Base-by-base conservation (phyloP, 768 basidiomycete genomes). In the Hygrocybe punicea region DNA sequence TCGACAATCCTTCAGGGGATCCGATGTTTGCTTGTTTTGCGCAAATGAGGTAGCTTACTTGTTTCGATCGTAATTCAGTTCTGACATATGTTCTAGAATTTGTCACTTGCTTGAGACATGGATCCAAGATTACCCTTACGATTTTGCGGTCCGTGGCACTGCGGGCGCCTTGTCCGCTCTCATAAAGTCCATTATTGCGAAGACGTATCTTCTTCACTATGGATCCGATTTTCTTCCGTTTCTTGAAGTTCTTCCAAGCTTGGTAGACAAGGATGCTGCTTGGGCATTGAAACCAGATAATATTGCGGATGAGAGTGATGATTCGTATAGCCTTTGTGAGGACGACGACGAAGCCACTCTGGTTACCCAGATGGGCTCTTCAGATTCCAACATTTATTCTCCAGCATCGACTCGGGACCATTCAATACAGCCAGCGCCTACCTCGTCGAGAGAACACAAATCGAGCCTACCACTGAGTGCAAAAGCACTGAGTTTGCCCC, bases 1-100 rank as follows among this genome's bases (percentile, higher is more conserved):
- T 93, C 13, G 86, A 88, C 64, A 81, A 81, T 53, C 82, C 86
- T 16, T 79, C 81, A 11, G 83, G 84, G 6, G 90, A 93, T 73
- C 87, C 87, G 1, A 86, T 92, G 83, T 88, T 93, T 71, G 89
- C 89, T 7, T 88, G 85, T 63, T 93, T 86, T 70, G 90, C 89
- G 6, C 91, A 93, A 68, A 91, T 93, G 89, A 84, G 86, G 91
- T 90, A 63, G 24, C 69, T 55, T 21, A 19, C 42, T 44, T 63
- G 59, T 53, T 55, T 56, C 47, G 21, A 58, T 35, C 7, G 33
- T 47, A 37, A 51, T 42, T 59, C 29, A 47, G 17, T 50, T 50
- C 49, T 50, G 47, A 52, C 46, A 40, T 25, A 50, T 40, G 16
- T 57, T 10, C 60, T 17, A 93, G 91, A 68, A 89, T 93, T 56